Conservation (phyloP, 306 rosid species). For the Cucurbita argyrosperma region DNA sequence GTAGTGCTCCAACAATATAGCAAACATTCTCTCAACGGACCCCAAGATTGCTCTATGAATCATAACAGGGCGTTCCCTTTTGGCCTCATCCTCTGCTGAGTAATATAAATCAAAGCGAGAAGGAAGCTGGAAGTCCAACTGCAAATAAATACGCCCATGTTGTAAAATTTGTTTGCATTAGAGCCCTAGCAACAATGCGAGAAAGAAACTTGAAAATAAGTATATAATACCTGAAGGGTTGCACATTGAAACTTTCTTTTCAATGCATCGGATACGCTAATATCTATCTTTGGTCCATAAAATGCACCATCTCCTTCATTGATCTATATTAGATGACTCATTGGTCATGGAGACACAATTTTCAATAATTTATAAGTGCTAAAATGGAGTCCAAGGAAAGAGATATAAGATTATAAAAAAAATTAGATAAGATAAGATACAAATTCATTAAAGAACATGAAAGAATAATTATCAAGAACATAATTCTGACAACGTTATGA, state of each 20-base stretch:
- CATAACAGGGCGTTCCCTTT: conserved; percentile 80
- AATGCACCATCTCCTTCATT: conserved; percentile 88
- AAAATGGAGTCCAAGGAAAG: neutral
- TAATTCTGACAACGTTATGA: neutral
- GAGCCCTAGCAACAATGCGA: neutral
- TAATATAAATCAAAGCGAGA: conserved; percentile 67
- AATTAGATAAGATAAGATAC: neutral
- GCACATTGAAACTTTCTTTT: conserved; percentile 81
- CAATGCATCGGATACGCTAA: conserved; percentile 77
- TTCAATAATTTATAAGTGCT: neutral
- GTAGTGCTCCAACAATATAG: conserved; percentile 81
- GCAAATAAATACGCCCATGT: conserved; percentile 20
- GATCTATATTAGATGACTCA: conserved; percentile 25
- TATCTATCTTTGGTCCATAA: conserved; percentile 88
- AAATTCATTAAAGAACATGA: neutral
- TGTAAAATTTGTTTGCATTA: neutral
- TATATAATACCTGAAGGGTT: conserved; percentile 59
- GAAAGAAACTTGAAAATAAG: neutral
- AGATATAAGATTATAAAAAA: neutral
- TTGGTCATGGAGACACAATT: neutral
- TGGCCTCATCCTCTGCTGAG: conserved; percentile 87
- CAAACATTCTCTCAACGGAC: conserved; percentile 87
- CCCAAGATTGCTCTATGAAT: conserved; percentile 88
- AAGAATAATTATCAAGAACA: neutral
- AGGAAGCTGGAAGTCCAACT: conserved; percentile 96